A percentile compares a stretch with the other conserved stretches of the same genome.
These are phyloP conservation scores for Citrus sp. DNA, from an alignment of 345 rosid species.

Conservation along the genomic window DNA sequence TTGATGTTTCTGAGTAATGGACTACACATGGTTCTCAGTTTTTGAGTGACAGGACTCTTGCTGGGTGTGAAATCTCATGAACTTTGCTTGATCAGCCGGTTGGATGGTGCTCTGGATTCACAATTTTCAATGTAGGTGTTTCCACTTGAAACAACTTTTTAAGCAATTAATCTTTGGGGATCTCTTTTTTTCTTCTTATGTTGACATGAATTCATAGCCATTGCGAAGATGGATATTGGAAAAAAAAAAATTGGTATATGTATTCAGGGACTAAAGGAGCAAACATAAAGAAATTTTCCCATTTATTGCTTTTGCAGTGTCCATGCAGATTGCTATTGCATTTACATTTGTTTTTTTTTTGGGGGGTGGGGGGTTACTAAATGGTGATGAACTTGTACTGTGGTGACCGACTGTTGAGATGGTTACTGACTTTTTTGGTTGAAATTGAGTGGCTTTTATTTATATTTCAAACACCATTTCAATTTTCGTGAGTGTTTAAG, in stretches of 20 bases:
- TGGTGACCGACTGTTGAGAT: neutral
- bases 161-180: neutral
- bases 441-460: neutral
- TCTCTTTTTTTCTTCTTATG: neutral
- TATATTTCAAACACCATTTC: too few relatives aligned
- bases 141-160: neutral
- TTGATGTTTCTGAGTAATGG: slow-evolving; percentile 53
- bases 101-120: neutral
- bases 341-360: too few relatives aligned
- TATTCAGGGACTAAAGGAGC: neutral
- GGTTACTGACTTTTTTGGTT: neutral
- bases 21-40: neutral
- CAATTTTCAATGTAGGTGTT: neutral
- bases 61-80: neutral
- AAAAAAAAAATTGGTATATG: neutral
- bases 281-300: neutral
- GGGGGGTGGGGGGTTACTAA: too few relatives aligned
- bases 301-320: neutral
- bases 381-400: neutral
- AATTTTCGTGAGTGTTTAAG: neutral
- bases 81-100: neutral
- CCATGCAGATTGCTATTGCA: neutral
- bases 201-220: neutral
- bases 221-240: neutral
- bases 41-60: neutral